Evolutionary conservation across 2,329 filamentous ascomycete genomes (phyloP), one percentile per base, ranked within the genome.

Genomic region (Coniosporium tulheliwenetii): DNA sequence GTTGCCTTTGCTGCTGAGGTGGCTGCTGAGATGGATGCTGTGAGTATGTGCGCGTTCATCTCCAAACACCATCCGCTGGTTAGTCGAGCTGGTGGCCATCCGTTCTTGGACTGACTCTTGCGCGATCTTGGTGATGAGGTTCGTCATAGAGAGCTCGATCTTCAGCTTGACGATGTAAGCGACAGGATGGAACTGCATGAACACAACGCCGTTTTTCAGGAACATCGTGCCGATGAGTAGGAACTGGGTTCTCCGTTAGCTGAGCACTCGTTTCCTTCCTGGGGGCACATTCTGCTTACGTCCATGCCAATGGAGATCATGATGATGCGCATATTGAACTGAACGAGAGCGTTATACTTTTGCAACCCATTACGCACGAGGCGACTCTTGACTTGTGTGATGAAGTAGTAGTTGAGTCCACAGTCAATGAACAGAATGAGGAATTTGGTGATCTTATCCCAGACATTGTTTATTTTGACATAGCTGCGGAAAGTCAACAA

Each of bases 91-190:
- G 19, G 19, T 26, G 7, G 19, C 19, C 19, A 26, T 26, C 19
- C 19, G 19, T 26, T 26, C 19, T 26, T 26, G 19, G 19, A 26
- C 19, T 26, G 19, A 26, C 19, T 26, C 19, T 31, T 41, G 44
- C 32, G 58, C 56, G 33, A 62, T 53, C 45, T 62, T 63, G 14
- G 52, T 61, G 44, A 70, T 66, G 14, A 72, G 59, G 41, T 67
- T 63, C 44, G 68, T 66, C 62, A 71, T 66, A 40, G 62, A 64
- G 60, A 71, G 66, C 48, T 70, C 67, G 49, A 72, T 69, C 47
- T 68, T 60, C 16, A 71, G 56, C 45, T 71, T 71, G 44, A 66
- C 54, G 15, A 67, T 53, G 48, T 67, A 70, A 5, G 61, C 67
- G 3, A 71, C 54, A 0, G 69, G 68, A 42, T 69, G 65, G 47